These are phyloP conservation scores for Metroxylon sagu DNA, from an alignment of 176 grass and related monocot genomes.

Conservation along the genomic window DNA sequence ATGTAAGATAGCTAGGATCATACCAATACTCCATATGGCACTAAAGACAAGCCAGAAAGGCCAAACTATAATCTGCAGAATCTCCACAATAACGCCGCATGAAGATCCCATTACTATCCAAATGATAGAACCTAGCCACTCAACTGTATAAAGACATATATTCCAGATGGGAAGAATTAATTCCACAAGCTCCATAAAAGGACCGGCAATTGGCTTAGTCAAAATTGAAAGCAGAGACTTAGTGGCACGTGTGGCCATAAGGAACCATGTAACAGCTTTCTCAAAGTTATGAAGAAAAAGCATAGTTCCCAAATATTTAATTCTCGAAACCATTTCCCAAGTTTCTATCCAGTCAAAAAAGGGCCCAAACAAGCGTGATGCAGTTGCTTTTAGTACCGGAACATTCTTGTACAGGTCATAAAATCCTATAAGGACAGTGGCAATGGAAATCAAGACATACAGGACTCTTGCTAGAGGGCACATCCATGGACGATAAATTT, in stretches of 20 bases:
- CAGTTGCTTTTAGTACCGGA: constrained; percentile 81
- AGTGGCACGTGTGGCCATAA: constrained; percentile 56
- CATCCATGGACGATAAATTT: constrained; percentile 98
- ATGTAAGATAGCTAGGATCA: constrained; percentile 16
- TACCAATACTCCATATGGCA: constrained; percentile 56
- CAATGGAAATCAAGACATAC: constrained; percentile 80
- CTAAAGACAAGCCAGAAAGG: constrained; percentile 68
- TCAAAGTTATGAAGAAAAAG: constrained; percentile 94
- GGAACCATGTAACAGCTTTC: constrained; percentile 69
- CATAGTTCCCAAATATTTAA: constrained; percentile 95
- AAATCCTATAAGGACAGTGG: constrained; percentile 94
- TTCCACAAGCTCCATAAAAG: constrained; percentile 71
- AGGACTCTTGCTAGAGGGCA: constrained; percentile 77
- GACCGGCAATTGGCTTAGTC: constrained; percentile 62
- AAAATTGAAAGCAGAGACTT: constrained; percentile 66
- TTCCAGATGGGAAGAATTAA: constrained; percentile 73
- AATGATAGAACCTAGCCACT: constrained; percentile 40
- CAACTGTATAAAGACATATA: constrained; percentile 45
- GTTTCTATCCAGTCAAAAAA: constrained; percentile 99
- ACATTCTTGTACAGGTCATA: constrained; percentile 99
- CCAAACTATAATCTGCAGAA: constrained; percentile 64
- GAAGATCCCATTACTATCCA: constrained; percentile 47
- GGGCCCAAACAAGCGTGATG: constrained; percentile 87
- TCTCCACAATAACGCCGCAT: constrained; percentile 39
- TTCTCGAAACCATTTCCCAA: constrained; percentile 95